Conservation (phyloP, 192 early-diverging fungal species). For the Linnemannia schmuckeri region DNA sequence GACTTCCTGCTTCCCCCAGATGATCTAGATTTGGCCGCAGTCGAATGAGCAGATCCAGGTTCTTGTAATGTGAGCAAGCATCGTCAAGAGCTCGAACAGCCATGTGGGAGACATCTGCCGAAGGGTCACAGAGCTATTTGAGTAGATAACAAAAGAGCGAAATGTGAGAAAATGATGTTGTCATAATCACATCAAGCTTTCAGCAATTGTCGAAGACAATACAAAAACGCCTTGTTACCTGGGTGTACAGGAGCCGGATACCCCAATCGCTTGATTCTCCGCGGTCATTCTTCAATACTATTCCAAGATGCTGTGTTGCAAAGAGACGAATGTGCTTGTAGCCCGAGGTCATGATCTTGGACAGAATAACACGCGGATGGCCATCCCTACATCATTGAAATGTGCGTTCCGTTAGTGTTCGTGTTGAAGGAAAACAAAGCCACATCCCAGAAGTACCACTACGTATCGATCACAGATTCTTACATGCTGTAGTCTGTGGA, state of each 20-base stretch:
- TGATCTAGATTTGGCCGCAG: constrained; percentile 81
- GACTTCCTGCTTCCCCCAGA: constrained; percentile 76
- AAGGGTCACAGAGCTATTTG: constrained; percentile 80
- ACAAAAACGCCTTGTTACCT: constrained; percentile 49
- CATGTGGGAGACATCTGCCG: constrained; percentile 76
- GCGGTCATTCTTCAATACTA: constrained; percentile 67
- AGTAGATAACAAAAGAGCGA: background rate
- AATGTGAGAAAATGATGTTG: background rate
- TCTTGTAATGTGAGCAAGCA: constrained; percentile 72
- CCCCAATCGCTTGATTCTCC: constrained; percentile 80
- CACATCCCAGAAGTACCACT: background rate
- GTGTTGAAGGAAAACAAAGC: background rate
- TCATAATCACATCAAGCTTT: background rate
- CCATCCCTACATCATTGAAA: constrained; percentile 69
- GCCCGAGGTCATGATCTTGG: constrained; percentile 88
- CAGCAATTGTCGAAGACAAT: background rate
- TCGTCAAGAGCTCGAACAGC: constrained; percentile 78
- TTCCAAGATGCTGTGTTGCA: constrained; percentile 79
- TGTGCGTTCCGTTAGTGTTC: background rate
- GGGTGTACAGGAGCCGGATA: constrained; percentile 76
- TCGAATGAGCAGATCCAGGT: constrained; percentile 78
- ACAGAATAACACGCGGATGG: constrained; percentile 82
- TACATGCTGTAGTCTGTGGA: constrained; percentile 81
- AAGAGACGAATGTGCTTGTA: constrained; percentile 85
- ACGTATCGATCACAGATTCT: background rate